Base-by-base conservation (phyloP, 148 eudicot genomes). In the Rhododendron henanense region DNA sequence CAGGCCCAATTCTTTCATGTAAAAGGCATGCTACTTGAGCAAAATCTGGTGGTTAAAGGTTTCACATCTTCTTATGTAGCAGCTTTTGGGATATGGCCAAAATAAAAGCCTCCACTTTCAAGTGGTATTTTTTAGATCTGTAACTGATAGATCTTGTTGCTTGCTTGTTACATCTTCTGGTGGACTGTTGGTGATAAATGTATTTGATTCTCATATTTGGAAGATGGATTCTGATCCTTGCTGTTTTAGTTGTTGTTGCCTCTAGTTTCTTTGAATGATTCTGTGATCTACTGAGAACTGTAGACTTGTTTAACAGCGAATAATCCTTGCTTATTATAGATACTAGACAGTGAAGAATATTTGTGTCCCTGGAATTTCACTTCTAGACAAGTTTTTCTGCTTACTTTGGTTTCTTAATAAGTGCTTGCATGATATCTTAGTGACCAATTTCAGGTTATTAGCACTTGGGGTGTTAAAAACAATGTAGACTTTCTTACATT, bases 401-500 rank as follows among this genome's bases (percentile, higher is more conserved):
- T 45, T 45, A 16, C 15, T 83, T 63, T 25, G 5, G 48, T 71
- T 71, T 71, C 45, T 69, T 45, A 63, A 75, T 2, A 13, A 73
- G 14, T 87, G 57, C 41, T 33, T 71, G 41, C 76, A 31, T 82
- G 84, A 84, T 50, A 81, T 48, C 59, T 41, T 7, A 81, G 19
- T 90, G 37, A 71, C 13, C 74, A 84, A 44, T 53, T 82, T 79
- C 92, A 97, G 99, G 90, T 87, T 61, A 97, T 97, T 85, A 93
- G 94, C 90, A 78, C 99, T 1, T 97, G 99, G 99, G 99, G 99
- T 59, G 91, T 90, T 55, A 87, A 91, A 85, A 97, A 97, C 91
- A 97, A 97, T 89, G 94, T 97, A 80, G 99, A 97, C 85, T 97
- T 97, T 78, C 93, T 97, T 51, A 94, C 99, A 41, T 87, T 97